These are phyloP conservation scores for Hypomyces rosellus DNA, from an alignment of 2,329 filamentous ascomycete species.

Conservation along the genomic window DNA sequence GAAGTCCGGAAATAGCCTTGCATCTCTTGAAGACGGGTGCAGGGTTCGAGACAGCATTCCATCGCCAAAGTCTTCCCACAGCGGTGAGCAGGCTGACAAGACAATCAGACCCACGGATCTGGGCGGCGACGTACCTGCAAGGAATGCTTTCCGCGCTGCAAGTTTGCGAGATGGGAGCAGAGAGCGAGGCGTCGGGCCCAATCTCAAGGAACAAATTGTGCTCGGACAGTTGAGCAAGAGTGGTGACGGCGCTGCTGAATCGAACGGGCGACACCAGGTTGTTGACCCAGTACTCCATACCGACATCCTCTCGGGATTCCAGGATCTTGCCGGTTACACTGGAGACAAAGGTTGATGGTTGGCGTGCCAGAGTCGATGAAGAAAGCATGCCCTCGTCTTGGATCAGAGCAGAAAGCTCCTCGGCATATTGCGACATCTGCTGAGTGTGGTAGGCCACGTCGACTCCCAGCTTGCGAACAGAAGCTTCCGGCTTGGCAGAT, in stretches of 20 bases:
- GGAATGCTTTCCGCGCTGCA: neutral
- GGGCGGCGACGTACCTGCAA: neutral
- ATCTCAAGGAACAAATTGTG: no score
- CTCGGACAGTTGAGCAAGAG: no score
- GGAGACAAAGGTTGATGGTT: conserved; percentile 4
- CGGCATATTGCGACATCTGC: conserved; percentile 18
- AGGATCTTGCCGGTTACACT: conserved; percentile 8
- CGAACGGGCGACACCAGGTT: no score
- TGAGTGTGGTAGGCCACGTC: conserved; percentile 25
- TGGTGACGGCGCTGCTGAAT: no score
- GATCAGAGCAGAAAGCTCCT: conserved; percentile 4
- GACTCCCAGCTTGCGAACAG: conserved; percentile 19
- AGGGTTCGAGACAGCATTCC: neutral
- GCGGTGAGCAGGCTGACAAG: neutral
- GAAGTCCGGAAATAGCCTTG: no score
- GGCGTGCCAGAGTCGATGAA: neutral
- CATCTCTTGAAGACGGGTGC: no score
- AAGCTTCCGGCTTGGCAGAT: conserved; percentile 27
- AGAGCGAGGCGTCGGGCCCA: no score
- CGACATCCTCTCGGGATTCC: conserved; percentile 1
- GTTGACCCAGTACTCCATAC: conserved; percentile 6
- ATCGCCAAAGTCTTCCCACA: neutral
- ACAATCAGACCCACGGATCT: neutral
- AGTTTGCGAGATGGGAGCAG: no score
- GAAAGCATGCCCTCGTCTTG: conserved; percentile 1